Conservation (phyloP, 352 stramenopile genomes). For the Pythium myriotylum region DNA sequence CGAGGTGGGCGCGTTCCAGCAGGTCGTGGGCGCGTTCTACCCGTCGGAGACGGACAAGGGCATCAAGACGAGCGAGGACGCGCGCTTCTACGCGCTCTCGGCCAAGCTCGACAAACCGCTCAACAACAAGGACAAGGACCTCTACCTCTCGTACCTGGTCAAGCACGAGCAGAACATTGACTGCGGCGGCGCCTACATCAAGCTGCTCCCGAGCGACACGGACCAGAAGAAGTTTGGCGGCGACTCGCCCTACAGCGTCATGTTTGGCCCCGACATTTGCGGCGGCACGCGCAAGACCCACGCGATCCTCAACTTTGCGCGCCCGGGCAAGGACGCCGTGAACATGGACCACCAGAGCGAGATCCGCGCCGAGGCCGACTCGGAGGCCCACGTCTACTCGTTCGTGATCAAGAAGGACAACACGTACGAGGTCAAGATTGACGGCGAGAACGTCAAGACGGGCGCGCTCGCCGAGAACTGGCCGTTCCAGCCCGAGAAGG, state of each 20-base stretch:
- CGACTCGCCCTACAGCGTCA: slow-evolving; percentile 95
- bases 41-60: slow-evolving; percentile 91
- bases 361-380: slow-evolving; percentile 75
- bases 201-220: slow-evolving; percentile 94
- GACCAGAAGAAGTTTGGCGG: slow-evolving; percentile 94
- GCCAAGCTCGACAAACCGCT: slow-evolving; percentile 90
- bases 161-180: slow-evolving; percentile 99
- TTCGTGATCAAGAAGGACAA: slow-evolving; percentile 97
- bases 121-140: slow-evolving; percentile 89
- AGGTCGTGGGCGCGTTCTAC: slow-evolving; percentile 93
- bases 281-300: slow-evolving; percentile 97
- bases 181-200: slow-evolving; percentile 99
- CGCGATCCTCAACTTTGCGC: slow-evolving; percentile 98
- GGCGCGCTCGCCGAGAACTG: slow-evolving; percentile 95
- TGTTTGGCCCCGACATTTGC: slow-evolving; percentile 99
- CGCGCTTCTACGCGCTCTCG: slow-evolving; percentile 97
- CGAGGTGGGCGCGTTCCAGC: slow-evolving; percentile 95
- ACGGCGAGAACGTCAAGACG: slow-evolving; percentile 93
- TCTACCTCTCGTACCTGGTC: slow-evolving; percentile 97
- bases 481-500: slow-evolving; percentile 94
- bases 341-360: slow-evolving; percentile 91
- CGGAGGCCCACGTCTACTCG: slow-evolving; percentile 97
- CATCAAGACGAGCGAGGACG: slow-evolving; percentile 94
- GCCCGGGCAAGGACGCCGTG: slow-evolving; percentile 92
- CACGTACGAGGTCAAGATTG: slow-evolving; percentile 96